These are phyloP conservation scores for Claviceps maximensis DNA, from an alignment of 2,329 filamentous ascomycete genomes.

Conservation along the genomic window DNA sequence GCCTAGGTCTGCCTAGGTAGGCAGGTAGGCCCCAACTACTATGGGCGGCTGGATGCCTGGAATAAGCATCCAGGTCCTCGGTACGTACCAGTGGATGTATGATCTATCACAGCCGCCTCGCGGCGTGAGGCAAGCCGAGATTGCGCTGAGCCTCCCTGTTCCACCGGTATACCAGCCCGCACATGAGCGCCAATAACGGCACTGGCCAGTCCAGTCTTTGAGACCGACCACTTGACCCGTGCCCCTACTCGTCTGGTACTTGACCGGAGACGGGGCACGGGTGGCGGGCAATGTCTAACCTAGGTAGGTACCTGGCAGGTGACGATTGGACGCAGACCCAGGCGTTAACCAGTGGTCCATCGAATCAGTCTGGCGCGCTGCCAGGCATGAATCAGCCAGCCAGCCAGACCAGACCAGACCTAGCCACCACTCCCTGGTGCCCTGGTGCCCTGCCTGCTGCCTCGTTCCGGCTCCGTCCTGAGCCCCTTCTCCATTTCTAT, in stretches of 20 bases:
- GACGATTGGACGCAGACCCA: neutral
- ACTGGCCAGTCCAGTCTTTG: no score
- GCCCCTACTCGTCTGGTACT: neutral
- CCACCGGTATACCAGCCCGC: neutral
- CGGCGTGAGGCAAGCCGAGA: neutral
- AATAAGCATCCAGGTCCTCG: no score
- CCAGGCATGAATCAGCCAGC: neutral
- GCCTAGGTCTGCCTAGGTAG: no score
- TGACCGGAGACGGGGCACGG: neutral
- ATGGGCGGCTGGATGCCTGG: no score
- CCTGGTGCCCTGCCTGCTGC: conserved; percentile 1
- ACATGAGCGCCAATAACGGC: neutral
- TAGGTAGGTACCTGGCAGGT: neutral
- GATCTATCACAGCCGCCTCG: neutral
- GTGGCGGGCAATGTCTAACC: neutral
- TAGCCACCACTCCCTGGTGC: no score
- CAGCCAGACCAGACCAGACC: neutral
- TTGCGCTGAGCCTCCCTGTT: neutral
- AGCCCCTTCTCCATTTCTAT: conserved; percentile 20
- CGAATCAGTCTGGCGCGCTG: neutral
- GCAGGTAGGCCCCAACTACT: no score
- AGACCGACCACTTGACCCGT: no score
- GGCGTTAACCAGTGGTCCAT: neutral
- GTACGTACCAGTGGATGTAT: neutral
- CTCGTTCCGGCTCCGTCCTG: conserved; percentile 12